Evolutionary conservation across 78 protist genomes (phyloP), one percentile per base, ranked within the genome.

Genomic region (Dictyostelium capitatum): DNA sequence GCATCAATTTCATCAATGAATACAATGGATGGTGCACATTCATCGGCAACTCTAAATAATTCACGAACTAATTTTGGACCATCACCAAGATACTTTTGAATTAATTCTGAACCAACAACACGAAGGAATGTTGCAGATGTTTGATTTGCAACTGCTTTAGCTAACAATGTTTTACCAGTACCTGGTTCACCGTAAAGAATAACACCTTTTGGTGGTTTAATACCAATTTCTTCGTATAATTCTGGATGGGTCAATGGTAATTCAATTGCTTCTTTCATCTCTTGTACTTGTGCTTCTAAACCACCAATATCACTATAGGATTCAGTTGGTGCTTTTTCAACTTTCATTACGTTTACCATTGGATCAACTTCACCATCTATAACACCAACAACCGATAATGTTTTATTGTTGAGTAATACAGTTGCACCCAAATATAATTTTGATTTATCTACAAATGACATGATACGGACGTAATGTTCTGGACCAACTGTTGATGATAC

Each of bases 1-100:
- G 99, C 99, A 73, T 99, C 99, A 57, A 99, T 99, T 90, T 99
- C 99, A 90, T 99, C 99, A 54, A 99, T 99, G 96, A 99, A 99
- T 70, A 99, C 99, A 46, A 99, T 99, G 73, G 99, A 93, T 28
- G 99, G 99, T 15, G 99, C 99, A 65, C 83, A 80, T 77, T 98
- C 99, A 20, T 98, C 98, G 1, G 99, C 99, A 5, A 97, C 97
- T 32, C 98, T 90, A 95, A 99, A 99, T 41, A 98, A 91, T 70
- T 98, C 99, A n/a, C 99, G 97, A 9, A 99, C 99, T 5, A 98
- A 96, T 97, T 98, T 98, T 30, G 99, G 99, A 20, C 99, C 99
- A 46, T 98, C 99, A 47, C 99, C 99, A 37, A 99, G 95, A 93
- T 99, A 99, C 93, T 98, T 99, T 92, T 99, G 99, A 64, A 99